Evolutionary conservation across 805 yeast genomes (phyloP).

Genomic region (Lachancea lanzarotensis): DNA sequence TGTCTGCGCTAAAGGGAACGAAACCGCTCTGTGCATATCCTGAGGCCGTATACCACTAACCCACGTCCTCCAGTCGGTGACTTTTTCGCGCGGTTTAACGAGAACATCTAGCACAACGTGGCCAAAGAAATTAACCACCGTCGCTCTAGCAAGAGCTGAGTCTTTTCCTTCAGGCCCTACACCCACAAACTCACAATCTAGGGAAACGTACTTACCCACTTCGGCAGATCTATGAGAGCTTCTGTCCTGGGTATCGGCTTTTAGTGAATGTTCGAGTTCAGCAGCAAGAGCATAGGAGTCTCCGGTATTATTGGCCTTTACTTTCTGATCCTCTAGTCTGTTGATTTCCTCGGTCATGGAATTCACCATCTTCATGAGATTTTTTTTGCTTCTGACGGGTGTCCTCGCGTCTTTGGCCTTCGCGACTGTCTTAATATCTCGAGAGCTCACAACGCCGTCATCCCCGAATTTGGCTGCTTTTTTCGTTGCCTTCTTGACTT

Average conservation of each 20-base stretch:
- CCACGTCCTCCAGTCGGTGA: slow-evolving; percentile 90
- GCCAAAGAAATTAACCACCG: slow-evolving; percentile 80
- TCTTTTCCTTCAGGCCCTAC: slow-evolving; percentile 66
- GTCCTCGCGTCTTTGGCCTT: neutral
- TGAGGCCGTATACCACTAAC: slow-evolving; percentile 77
- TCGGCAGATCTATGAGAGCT: slow-evolving; percentile 31
- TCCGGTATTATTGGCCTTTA: slow-evolving; percentile 4
- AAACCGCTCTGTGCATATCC: slow-evolving; percentile 60
- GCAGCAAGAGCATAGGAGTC: slow-evolving; percentile 9
- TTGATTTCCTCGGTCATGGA: slow-evolving; percentile 28
- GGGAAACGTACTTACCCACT: slow-evolving; percentile 68
- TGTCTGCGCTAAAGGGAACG: slow-evolving; percentile 60
- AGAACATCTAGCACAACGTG: slow-evolving; percentile 61
- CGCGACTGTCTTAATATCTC: neutral
- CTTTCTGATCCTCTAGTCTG: slow-evolving; percentile 15
- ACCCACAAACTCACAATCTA: slow-evolving; percentile 95
- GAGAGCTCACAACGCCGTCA: neutral
- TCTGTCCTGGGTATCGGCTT: slow-evolving; percentile 1
- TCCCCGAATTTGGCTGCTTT: neutral
- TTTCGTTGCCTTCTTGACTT: neutral
- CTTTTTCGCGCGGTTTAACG: slow-evolving; percentile 68
- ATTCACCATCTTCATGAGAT: slow-evolving; percentile 29
- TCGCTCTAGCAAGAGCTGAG: slow-evolving; percentile 78
- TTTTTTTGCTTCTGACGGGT: slow-evolving; percentile 4
- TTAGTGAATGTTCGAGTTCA: neutral